Percentiles rank a stretch among this genome's conserved stretches.
Conservation (phyloP, 2,329 filamentous ascomycete species). For the Penicillium rolfsii region DNA sequence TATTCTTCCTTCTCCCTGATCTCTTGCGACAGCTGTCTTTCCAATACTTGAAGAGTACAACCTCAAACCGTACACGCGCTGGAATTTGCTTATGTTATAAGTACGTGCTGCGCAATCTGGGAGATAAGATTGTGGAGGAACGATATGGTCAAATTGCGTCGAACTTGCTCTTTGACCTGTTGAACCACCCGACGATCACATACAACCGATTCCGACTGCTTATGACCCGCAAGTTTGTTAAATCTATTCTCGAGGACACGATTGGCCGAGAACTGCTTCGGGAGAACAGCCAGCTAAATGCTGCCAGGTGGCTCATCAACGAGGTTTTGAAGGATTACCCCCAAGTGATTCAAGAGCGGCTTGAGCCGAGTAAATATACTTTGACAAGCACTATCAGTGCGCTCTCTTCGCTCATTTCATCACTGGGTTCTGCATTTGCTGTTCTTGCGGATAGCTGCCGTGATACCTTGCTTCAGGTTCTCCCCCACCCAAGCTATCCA, state of each 20-base stretch:
- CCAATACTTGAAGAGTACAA: slow-evolving; percentile 78
- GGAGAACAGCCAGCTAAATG: slow-evolving; percentile 84
- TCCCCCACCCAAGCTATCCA: slow-evolving; percentile 94
- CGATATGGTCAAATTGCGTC: slow-evolving; percentile 81
- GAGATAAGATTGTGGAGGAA: slow-evolving; percentile 78
- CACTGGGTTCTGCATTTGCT: slow-evolving; percentile 79
- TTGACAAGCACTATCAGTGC: slow-evolving; percentile 79
- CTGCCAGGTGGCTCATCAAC: slow-evolving; percentile 80
- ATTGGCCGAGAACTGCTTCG: slow-evolving; percentile 80
- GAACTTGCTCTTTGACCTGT: slow-evolving; percentile 76
- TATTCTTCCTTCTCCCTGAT: slow-evolving; percentile 75
- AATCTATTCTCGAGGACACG: slow-evolving; percentile 80
- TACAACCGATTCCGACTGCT: slow-evolving; percentile 88
- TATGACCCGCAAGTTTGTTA: slow-evolving; percentile 80
- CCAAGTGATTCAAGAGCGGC: slow-evolving; percentile 80
- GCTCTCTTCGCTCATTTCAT: slow-evolving; percentile 74
- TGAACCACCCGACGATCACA: slow-evolving; percentile 73
- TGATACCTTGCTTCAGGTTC: slow-evolving; percentile 83
- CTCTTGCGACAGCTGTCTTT: slow-evolving; percentile 76
- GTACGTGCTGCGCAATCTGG: slow-evolving; percentile 75
- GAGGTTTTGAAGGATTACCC: slow-evolving; percentile 93
- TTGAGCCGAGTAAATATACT: slow-evolving; percentile 85
- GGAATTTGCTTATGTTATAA: slow-evolving; percentile 87
- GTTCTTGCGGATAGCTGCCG: slow-evolving; percentile 79
- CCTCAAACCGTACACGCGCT: slow-evolving; percentile 77